Base-by-base conservation (phyloP, 257 asterid genomes). In the Penstemon barbatus region DNA sequence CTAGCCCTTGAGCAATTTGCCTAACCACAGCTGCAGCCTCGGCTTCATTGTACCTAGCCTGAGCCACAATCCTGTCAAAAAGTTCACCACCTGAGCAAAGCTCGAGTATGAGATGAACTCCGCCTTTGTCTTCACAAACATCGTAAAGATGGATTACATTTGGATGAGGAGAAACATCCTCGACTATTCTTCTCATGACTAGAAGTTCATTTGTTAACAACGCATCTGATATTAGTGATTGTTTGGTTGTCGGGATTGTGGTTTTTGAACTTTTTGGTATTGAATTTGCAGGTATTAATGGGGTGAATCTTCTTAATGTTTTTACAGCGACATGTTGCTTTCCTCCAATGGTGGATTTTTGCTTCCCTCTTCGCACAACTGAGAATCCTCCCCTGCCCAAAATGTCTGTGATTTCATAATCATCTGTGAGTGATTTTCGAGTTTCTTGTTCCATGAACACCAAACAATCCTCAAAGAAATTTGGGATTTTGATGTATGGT, bases 311-410 rank as follows among this genome's bases (percentile, higher is more conserved):
- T 59, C 92, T 46, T 0, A 90, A 82, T 1, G 97, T 90, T 57
- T 90, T 88, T 44, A 90, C 82, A 8, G 97, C 97, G 5, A 90
- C 97, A 12, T 83, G 75, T 44, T 69, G 51, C 39, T 72, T 73
- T 9, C 10, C 74, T 63, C 62, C 80, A 5, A 41, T 36, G 18
- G 56, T 61, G 3, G 59, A 41, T 57, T 85, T 85, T 11, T 74
- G 68, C 36, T 39, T 72, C 6, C 97, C 96, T 80, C 75, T 77
- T 59, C 96, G 63, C 3, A 90, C 97, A 6, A 90, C 85, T 0
- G 97, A 90, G 76, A 90, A 90, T 6, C 97, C 97, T 48, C 97
- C 97, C 49, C 96, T 57, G 6, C 97, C 97, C 37, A 90, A 42
- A 5, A 90, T 71, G 6, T 88, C 97, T 18, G 65, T 54, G 39